Evolutionary conservation across 371 early-diverging fungal species (phyloP).

Genomic region (Dichotomocladium elegans): DNA sequence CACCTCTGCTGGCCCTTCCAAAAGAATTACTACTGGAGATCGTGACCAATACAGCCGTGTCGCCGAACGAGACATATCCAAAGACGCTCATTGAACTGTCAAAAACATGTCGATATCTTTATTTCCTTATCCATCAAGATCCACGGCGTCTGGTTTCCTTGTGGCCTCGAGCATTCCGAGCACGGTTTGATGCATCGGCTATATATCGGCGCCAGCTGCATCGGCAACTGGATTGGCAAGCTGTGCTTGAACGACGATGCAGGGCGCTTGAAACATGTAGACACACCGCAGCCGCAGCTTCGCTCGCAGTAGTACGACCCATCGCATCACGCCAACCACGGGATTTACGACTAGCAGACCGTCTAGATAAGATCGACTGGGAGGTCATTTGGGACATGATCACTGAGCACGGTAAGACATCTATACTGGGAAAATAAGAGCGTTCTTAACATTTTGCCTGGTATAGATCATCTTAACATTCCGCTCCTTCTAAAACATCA

Average conservation of each 20-base stretch:
- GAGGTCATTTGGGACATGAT: conserved; percentile 43
- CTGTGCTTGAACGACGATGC: conserved; percentile 24
- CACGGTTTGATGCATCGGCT: conserved; percentile 37
- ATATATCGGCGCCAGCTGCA: conserved; percentile 33
- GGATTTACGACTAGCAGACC: conserved; percentile 7
- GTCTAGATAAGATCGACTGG: conserved; percentile 31
- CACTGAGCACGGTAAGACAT: conserved; percentile 39
- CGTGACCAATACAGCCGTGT: conserved; percentile 18
- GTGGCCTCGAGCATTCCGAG: conserved; percentile 36
- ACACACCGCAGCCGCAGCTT: conserved; percentile 3
- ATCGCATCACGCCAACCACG: conserved; percentile 16
- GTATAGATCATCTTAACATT: neutral
- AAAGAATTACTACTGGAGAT: conserved; percentile 38
- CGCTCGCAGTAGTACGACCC: conserved; percentile 12
- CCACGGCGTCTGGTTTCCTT: conserved; percentile 24
- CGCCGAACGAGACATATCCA: conserved; percentile 19
- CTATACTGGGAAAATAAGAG: neutral
- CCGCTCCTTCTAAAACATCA: neutral
- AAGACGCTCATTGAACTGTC: conserved; percentile 30
- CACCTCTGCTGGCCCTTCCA: conserved; percentile 26
- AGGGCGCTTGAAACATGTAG: conserved; percentile 25
- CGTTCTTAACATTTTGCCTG: neutral
- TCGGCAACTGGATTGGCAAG: conserved; percentile 26
- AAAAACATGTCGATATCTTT: conserved; percentile 29
- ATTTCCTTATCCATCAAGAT: conserved; percentile 30